phyloP scores from a whole-genome alignment of 2,329 filamentous ascomycete species.

The Zasmidium cellare region DNA sequence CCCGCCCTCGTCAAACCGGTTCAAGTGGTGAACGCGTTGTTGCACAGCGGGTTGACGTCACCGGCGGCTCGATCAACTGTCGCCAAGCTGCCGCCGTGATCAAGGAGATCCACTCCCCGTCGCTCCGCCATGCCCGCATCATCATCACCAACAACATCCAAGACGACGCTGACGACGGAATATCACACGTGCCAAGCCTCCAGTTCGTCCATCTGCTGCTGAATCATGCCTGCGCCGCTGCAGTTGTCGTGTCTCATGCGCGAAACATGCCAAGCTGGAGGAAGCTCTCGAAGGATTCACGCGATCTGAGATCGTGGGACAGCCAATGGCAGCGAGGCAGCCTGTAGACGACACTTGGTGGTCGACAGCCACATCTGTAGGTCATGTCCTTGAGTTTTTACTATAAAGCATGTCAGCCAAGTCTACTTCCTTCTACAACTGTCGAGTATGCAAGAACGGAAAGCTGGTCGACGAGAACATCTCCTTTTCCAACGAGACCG shows the following conservation, averaged over 20 bases:
- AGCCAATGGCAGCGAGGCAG: neutral
- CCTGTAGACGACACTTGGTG: neutral
- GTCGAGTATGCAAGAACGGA: conserved; percentile 45
- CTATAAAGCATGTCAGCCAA: conserved; percentile 31
- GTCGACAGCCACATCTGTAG: neutral
- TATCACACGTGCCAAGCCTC: neutral
- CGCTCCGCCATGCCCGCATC: neutral
- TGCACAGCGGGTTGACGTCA: neutral
- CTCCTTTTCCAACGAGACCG: conserved; percentile 2
- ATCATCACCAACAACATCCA: neutral
- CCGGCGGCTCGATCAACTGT: too few species aligned
- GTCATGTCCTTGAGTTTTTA: neutral
- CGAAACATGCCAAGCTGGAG: neutral
- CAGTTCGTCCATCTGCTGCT: neutral
- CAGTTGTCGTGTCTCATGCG: too few species aligned
- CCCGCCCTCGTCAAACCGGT: too few species aligned
- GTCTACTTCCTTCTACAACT: conserved; percentile 50
- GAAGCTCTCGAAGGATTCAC: neutral
- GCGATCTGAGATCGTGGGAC: neutral
- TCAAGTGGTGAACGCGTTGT: neutral
- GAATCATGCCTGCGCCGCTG: neutral
- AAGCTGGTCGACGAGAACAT: conserved; percentile 33
- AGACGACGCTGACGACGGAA: too few species aligned
- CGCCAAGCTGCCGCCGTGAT: neutral
- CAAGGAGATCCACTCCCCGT: neutral